Evolutionary conservation across 352 stramenopile species (phyloP), one percentile per base, ranked within the genome.

Genomic region (Phytophthora melonis): DNA sequence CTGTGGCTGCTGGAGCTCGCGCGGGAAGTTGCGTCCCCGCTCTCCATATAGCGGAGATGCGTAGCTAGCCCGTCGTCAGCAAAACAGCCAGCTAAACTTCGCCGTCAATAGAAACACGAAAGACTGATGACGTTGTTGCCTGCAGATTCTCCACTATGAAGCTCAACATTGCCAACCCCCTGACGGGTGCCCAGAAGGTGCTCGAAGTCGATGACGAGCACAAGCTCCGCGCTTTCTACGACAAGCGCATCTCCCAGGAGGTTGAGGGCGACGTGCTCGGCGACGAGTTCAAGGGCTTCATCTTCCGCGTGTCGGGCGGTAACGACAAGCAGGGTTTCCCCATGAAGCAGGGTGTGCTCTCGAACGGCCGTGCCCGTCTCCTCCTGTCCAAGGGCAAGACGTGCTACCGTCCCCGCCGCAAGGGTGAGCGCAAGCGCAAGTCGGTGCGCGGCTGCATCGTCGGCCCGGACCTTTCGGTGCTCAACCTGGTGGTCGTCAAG

Each of bases 281-380:
- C 71, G 98, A 99, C 58, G 98, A 99, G 86, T 99, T 99, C 88
- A 98, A 99, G 78, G 98, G 98, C 81, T 99, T 99, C 83, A 87
- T 99, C 80, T 98, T 99, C 83, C 97, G 97, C 77, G 99, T 99
- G 80, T 99, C 95, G 64, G 98, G 98, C 80, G 98, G 98, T 87
- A 99, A 99, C 88, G 98, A 99, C 92, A 99, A 99, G 94, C 98
- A 99, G 91, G 98, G 98, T 71, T 99, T 99, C 92, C 98, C 98
- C 72, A 99, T 99, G 98, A 99, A 99, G 96, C 98, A 99, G 92
- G 98, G 98, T 93, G 97, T 99, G 68, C 90, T 99, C 68, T 98
- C 96, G 61, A 99, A 99, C 89, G 95, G 97, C 84, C 98, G 98
- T 88, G 98, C 99, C 39, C 96, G 98, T 79, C 95, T 99, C 53